phyloP scores from a whole-genome alignment of 1,139 yeast species.

The Yamadazyma mexicana region DNA sequence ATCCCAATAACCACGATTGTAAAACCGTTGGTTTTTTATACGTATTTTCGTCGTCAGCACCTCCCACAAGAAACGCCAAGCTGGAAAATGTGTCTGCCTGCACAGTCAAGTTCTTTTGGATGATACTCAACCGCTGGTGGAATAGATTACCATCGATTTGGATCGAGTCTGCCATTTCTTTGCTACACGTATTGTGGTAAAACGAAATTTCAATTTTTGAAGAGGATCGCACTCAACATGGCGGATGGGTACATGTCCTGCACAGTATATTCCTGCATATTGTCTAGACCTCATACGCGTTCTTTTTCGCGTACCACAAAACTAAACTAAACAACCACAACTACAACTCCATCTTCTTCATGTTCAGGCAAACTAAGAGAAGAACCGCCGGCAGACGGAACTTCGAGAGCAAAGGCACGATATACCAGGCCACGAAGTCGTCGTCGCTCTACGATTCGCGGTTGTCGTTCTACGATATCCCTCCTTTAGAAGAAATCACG shows the following conservation, averaged over 20 bases:
- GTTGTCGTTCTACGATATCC: constrained; percentile 66
- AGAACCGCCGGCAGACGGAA: constrained; percentile 75
- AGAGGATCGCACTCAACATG: no score
- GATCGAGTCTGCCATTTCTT: constrained; percentile 28
- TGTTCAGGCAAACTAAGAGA: constrained; percentile 78
- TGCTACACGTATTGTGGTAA: no score
- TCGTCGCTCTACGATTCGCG: constrained; percentile 25
- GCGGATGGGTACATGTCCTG: no score
- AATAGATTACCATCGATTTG: constrained; percentile 40
- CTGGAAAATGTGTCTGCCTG: constrained; percentile 35
- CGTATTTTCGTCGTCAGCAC: constrained; percentile 84
- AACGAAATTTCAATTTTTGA: no score
- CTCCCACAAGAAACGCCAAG: constrained; percentile 72
- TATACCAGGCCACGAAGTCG: constrained; percentile 35
- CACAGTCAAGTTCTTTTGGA: constrained; percentile 41
- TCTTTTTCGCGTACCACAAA: constrained; percentile 1
- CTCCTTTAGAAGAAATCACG: constrained; percentile 84
- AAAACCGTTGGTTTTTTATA: constrained; percentile 86
- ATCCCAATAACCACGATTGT: constrained; percentile 92
- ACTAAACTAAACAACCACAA: not conserved
- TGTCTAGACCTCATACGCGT: no score
- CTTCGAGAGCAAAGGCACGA: constrained; percentile 43
- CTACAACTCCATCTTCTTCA: constrained; percentile 17
- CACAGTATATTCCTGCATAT: no score
- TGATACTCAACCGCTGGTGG: constrained; percentile 40